A percentile compares a stretch with the other conserved stretches of the same genome.
Conservation (phyloP, 768 basidiomycete genomes). For the Boletus edulis region DNA sequence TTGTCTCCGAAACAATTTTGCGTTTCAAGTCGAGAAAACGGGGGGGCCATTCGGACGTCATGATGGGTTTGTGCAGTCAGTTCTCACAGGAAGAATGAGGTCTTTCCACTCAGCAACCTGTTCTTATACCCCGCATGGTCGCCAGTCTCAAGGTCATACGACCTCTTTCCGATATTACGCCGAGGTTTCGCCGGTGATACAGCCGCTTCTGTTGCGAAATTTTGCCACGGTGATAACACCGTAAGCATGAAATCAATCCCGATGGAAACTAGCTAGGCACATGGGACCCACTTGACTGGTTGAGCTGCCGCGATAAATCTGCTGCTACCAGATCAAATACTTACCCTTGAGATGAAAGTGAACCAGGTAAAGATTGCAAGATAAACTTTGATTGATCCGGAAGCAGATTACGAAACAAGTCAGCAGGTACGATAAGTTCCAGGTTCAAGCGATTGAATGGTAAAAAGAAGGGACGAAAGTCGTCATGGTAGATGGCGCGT, state of each 20-base stretch:
- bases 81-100: background rate
- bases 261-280: background rate
- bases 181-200: slow-evolving; percentile 10
- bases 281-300: background rate
- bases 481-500: background rate
- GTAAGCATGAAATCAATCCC: background rate
- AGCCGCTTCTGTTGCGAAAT: background rate
- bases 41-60: slow-evolving; percentile 24
- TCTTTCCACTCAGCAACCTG: background rate
- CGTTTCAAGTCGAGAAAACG: slow-evolving; percentile 59
- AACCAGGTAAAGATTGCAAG: background rate
- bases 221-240: background rate
- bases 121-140: slow-evolving; percentile 12
- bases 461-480: background rate
- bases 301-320: no score
- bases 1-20: slow-evolving; percentile 50
- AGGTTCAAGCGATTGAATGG: background rate
- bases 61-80: background rate
- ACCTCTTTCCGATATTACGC: background rate
- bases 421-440: slow-evolving; percentile 15
- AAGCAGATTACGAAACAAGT: slow-evolving; percentile 21
- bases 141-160: background rate
- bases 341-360: no score
- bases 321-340: no score
- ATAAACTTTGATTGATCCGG: slow-evolving; percentile 7